These are phyloP conservation scores for Salvia rosmarinus DNA, from an alignment of 257 asterid genomes.

Conservation along the genomic window DNA sequence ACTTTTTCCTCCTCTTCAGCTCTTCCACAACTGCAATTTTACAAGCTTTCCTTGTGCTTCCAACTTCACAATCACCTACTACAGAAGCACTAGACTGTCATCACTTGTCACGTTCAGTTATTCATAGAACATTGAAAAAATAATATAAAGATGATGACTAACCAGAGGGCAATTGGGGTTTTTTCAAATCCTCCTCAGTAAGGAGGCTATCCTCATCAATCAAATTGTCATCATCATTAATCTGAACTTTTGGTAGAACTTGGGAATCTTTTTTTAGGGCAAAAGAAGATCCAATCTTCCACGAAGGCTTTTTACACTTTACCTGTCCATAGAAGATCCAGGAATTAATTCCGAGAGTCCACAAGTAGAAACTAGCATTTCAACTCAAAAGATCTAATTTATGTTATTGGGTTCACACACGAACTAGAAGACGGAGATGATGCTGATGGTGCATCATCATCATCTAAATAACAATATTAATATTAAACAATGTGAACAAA, in stretches of 20 bases:
- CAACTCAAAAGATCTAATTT: constrained; percentile 16
- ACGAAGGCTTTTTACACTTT: constrained; percentile 78
- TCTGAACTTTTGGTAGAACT: constrained; percentile 66
- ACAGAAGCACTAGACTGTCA: constrained; percentile 19
- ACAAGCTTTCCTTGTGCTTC: constrained; percentile 87
- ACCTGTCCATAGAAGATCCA: constrained; percentile 45
- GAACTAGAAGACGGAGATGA: background rate
- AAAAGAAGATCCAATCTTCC: constrained; percentile 93
- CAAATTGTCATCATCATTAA: constrained; percentile 81
- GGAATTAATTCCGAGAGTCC: background rate
- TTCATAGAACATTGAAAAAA: constrained; percentile 17
- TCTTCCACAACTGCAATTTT: constrained; percentile 91
- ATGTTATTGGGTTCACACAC: background rate
- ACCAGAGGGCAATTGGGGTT: constrained; percentile 81
- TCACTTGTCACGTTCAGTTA: background rate
- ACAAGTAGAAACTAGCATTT: background rate
- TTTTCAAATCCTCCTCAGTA: constrained; percentile 87
- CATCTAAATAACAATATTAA: background rate
- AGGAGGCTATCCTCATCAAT: constrained; percentile 97
- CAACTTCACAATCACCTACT: constrained; percentile 86
- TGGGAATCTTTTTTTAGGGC: constrained; percentile 58
- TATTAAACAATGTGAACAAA: background rate
- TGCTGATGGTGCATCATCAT: background rate
- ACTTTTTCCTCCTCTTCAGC: constrained; percentile 91
- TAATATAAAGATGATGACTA: constrained; percentile 27